These are phyloP conservation scores for Aspergillus japonicus DNA, from an alignment of 2,329 filamentous ascomycete genomes.

Conservation along the genomic window DNA sequence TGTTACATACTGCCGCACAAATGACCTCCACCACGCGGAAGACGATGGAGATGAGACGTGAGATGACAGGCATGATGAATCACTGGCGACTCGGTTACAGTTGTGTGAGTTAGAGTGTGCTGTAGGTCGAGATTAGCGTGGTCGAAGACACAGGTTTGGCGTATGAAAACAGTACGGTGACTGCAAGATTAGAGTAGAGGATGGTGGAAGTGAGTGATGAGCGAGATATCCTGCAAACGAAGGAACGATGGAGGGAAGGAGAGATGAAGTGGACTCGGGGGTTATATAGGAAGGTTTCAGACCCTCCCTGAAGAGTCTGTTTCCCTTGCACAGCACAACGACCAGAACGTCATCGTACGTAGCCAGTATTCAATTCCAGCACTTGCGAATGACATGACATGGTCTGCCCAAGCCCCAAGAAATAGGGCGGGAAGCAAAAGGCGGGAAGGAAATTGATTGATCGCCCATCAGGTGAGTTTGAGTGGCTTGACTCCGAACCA, in stretches of 20 bases:
- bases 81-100: conserved; percentile 1
- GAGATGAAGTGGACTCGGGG: background rate
- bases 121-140: conserved; percentile 1
- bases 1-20: conserved; percentile 63
- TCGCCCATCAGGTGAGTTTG: background rate
- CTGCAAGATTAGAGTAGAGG: background rate
- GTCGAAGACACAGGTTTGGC: background rate
- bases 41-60: conserved; percentile 56
- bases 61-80: conserved; percentile 50
- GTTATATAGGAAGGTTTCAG: conserved; percentile 9
- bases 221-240: background rate
- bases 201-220: background rate
- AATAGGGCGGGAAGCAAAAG: background rate
- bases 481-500: background rate
- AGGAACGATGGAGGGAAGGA: background rate
- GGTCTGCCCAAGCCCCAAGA: background rate
- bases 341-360: background rate
- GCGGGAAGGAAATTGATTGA: background rate
- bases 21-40: conserved; percentile 64
- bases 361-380: background rate
- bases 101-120: background rate
- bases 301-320: background rate
- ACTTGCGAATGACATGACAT: conserved; percentile 17
- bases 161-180: background rate
- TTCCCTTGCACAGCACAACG: background rate